A percentile compares a stretch with the other conserved stretches of the same genome.
Evolutionary conservation across 148 eudicot species (phyloP).

Genomic region (Heliamphora exappendiculata): DNA sequence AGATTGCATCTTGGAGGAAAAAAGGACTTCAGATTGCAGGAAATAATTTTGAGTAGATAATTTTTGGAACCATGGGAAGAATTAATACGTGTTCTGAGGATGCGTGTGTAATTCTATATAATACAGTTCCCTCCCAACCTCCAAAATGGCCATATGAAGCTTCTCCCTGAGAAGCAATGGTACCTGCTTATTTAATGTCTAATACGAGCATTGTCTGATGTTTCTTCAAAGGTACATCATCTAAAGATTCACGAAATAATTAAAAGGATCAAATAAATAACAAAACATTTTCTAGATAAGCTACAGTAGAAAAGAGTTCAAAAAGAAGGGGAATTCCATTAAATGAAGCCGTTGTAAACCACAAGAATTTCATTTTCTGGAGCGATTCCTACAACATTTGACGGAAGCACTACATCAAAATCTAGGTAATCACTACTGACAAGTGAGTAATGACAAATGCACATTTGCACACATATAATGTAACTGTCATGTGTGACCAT

Average conservation of each 20-base stretch:
- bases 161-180: background rate
- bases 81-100: background rate
- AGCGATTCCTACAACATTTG: too few species aligned
- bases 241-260: background rate
- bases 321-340: background rate
- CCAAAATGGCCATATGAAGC: background rate
- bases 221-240: background rate
- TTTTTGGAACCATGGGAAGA: background rate
- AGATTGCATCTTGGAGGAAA: background rate
- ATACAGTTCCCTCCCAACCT: background rate
- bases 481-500: background rate
- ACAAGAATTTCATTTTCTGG: too few species aligned
- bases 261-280: background rate
- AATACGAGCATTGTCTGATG: background rate
- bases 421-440: background rate
- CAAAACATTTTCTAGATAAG: background rate
- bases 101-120: background rate
- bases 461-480: background rate
- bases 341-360: background rate
- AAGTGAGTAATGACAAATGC: background rate
- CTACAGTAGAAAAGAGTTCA: background rate
- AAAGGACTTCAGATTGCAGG: background rate
- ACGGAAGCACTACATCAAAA: background rate
- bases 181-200: background rate
- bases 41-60: background rate